Base-by-base conservation (phyloP, 2,329 filamentous ascomycete species). In the Trichoderma harzianum region DNA sequence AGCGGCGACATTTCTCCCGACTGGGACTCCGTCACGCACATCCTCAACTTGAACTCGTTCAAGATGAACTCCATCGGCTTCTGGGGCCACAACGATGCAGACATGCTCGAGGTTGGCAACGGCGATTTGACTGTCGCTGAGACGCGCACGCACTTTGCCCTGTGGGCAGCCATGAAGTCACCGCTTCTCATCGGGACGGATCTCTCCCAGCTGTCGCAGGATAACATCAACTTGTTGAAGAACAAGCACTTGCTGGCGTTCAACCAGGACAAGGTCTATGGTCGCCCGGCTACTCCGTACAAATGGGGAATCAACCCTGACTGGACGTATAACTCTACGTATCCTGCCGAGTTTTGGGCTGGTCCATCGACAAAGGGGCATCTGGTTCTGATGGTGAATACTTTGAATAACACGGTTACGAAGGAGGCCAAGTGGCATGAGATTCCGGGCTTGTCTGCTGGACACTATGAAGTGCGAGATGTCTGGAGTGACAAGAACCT, bases 61-160 rank as follows among this genome's bases (percentile, higher is more conserved):
- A 76, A 81, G 64, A 77, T 83, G 72, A 80, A 86, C 69, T 77
- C 79, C 5, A 82, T 80, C 32, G 78, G 83, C 36, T 88, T 87
- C 73, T 86, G 84, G 78, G 83, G 84, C 12, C 83, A 84, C 74
- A 84, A 83, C 5, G 86, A 89, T 73, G 80, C 82, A 12, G 85
- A 87, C 68, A 86, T 87, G 82, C 80, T 83, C 8, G 85, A 87
- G 75, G 80, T 88, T 7, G 86, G 86, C 26, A 88, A 87, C 74
- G 83, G 82, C 0, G 78, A 84, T 26, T 77, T 87, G 58, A 86
- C 83, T 0, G 47, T 78, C 0, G 81, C 80, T 1, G 85, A 88
- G 78, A 82, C 82, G 36, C 79, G 84, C 21, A 83, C 83, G 3
- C 86, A 88, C 74, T 87, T 87, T 74, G 83, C 84, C 5, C 76